A percentile compares a stretch with the other conserved stretches of the same genome.
phyloP scores from a whole-genome alignment of 371 early-diverging fungal genomes.

The Batkoa obscura region DNA sequence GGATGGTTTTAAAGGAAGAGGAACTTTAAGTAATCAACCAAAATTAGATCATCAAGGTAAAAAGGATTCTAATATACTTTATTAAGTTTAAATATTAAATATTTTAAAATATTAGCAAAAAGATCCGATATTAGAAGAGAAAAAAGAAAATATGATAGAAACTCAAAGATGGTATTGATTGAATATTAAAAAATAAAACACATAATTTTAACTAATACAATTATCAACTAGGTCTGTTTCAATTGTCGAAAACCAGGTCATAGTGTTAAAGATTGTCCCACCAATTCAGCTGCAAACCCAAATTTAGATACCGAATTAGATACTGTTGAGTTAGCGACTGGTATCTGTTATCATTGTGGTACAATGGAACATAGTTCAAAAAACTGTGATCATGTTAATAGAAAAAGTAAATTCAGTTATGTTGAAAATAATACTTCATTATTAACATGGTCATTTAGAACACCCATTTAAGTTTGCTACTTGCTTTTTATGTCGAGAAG shows the following conservation, averaged over 20 bases:
- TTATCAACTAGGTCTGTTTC: conserved; percentile 39
- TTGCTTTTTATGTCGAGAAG: conserved; percentile 70
- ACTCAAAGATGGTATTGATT: background rate
- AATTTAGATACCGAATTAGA: background rate
- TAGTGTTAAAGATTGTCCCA: conserved; percentile 56
- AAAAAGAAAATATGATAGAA: background rate
- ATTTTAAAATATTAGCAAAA: background rate
- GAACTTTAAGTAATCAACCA: conserved; percentile 10
- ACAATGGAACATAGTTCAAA: conserved; percentile 57
- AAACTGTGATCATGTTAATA: conserved; percentile 41
- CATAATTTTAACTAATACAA: background rate
- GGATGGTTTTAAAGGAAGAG: conserved; percentile 11
- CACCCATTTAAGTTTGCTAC: conserved; percentile 38
- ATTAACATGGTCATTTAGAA: conserved; percentile 4
- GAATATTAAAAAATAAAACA: background rate
- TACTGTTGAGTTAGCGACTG: conserved; percentile 18
- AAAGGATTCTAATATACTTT: background rate
- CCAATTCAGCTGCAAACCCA: conserved; percentile 9
- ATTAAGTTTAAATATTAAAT: background rate
- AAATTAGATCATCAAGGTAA: background rate
- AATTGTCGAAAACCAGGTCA: conserved; percentile 69
- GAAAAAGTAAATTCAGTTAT: conserved; percentile 20
- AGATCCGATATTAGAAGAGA: background rate
- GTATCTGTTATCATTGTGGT: conserved; percentile 76
- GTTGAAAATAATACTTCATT: background rate